Evolutionary conservation across 345 rosid genomes (phyloP).

Genomic region (Adansonia digitata): DNA sequence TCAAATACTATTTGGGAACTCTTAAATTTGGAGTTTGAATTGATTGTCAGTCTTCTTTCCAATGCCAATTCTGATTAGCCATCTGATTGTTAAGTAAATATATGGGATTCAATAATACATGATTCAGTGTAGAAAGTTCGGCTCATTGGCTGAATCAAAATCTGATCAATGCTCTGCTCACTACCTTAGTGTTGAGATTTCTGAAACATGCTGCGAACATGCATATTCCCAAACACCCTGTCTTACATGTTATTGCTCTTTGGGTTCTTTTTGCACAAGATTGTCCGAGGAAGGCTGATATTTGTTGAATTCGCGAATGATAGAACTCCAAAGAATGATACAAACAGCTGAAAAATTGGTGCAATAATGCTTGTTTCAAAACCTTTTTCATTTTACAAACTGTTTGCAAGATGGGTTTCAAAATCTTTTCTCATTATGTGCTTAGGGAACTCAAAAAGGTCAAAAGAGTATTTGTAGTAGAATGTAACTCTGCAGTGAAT

Average conservation of each 20-base stretch:
- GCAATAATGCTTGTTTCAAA: neutral
- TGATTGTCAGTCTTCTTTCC: neutral
- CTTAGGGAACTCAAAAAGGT: neutral
- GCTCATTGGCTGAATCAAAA: neutral
- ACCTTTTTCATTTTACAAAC: neutral
- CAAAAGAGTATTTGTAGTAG: neutral
- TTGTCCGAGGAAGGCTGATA: constrained; percentile 7
- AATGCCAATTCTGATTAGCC: neutral
- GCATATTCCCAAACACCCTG: neutral
- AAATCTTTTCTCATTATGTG: neutral
- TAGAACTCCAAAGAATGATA: neutral
- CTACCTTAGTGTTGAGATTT: neutral
- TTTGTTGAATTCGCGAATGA: neutral
- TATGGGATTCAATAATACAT: neutral
- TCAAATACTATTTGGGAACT: neutral
- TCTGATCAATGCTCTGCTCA: neutral
- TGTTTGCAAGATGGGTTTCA: neutral
- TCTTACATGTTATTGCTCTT: neutral
- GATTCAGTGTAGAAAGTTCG: neutral
- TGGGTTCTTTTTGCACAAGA: neutral
- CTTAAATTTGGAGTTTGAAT: neutral
- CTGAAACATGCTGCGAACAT: neutral
- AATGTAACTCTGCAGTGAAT: neutral
- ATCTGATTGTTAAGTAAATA: neutral
- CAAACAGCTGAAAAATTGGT: neutral